Evolutionary conservation across 495 filamentous ascomycete genomes (phyloP).

Genomic region (Penicillium paxilli): DNA sequence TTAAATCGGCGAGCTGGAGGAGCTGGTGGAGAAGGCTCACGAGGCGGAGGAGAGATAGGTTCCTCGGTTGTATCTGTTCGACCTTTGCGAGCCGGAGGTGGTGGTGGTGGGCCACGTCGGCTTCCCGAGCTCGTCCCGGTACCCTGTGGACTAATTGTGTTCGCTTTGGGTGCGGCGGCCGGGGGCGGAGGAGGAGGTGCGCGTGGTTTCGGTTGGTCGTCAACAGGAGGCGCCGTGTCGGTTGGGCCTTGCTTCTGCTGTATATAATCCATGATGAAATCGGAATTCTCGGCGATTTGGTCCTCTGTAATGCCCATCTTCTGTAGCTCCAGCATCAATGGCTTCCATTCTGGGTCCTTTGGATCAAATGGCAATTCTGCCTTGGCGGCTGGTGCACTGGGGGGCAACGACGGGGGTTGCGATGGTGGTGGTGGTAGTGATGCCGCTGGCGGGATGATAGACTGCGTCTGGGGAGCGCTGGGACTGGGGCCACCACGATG

Average conservation of each 20-base stretch:
- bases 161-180: conserved; percentile 35
- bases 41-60: conserved; percentile 50
- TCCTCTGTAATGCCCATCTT: conserved; percentile 91
- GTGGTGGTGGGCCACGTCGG: conserved; percentile 76
- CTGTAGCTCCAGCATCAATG: conserved; percentile 78
- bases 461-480: conserved; percentile 24
- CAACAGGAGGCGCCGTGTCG: conserved; percentile 32
- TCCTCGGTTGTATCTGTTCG: conserved; percentile 53
- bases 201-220: conserved; percentile 49
- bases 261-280: conserved; percentile 92
- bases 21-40: conserved; percentile 50
- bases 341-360: conserved; percentile 79
- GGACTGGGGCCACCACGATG: conserved; percentile 67
- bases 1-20: conserved; percentile 57
- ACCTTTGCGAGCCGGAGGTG: conserved; percentile 74
- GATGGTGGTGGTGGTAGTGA: conserved; percentile 46
- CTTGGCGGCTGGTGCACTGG: conserved; percentile 40
- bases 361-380: conserved; percentile 69
- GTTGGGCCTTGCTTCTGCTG: conserved; percentile 68
- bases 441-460: conserved; percentile 31
- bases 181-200: conserved; percentile 60
- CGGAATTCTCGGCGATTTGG: conserved; percentile 86
- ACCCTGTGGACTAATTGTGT: conserved; percentile 64
- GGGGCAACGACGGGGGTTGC: conserved; percentile 1
- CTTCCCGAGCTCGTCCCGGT: conserved; percentile 63